Evolutionary conservation across 805 yeast species (phyloP).

Genomic region (Nakazawaea ernobii): DNA sequence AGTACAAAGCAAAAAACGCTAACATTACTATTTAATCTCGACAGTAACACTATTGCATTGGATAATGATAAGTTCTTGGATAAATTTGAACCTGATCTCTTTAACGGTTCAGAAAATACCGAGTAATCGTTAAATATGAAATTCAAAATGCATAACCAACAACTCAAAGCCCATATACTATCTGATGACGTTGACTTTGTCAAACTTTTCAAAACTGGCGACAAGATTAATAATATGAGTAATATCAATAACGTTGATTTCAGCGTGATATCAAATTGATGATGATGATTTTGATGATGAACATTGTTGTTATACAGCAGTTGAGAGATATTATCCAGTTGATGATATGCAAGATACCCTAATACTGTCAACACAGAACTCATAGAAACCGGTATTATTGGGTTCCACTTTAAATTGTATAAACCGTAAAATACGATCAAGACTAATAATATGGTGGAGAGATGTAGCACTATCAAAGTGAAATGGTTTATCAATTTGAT

Average conservation of each 20-base stretch:
- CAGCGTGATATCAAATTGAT: slow-evolving; percentile 27
- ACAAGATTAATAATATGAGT: slow-evolving; percentile 65
- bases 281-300: slow-evolving; percentile 19
- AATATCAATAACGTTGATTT: slow-evolving; percentile 68
- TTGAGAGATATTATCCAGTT: not conserved
- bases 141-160: slow-evolving; percentile 70
- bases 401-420: slow-evolving; percentile 44
- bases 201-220: slow-evolving; percentile 86
- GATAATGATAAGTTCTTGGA: slow-evolving; percentile 81
- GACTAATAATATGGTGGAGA: slow-evolving; percentile 58
- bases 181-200: slow-evolving; percentile 88
- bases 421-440: slow-evolving; percentile 64
- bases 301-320: too few relatives aligned
- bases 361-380: slow-evolving; percentile 28
- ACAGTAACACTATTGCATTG: slow-evolving; percentile 84
- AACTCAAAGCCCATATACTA: slow-evolving; percentile 89
- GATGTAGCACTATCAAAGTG: slow-evolving; percentile 58
- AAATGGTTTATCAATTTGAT: slow-evolving; percentile 66
- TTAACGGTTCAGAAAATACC: slow-evolving; percentile 15
- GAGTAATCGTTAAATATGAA: slow-evolving; percentile 65
- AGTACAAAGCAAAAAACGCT: slow-evolving; percentile 82
- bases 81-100: slow-evolving; percentile 40
- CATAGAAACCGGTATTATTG: slow-evolving; percentile 33
- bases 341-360: slow-evolving; percentile 28
- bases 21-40: slow-evolving; percentile 69